Conservation (phyloP, 345 rosid species). For the Kandelia obovata region DNA sequence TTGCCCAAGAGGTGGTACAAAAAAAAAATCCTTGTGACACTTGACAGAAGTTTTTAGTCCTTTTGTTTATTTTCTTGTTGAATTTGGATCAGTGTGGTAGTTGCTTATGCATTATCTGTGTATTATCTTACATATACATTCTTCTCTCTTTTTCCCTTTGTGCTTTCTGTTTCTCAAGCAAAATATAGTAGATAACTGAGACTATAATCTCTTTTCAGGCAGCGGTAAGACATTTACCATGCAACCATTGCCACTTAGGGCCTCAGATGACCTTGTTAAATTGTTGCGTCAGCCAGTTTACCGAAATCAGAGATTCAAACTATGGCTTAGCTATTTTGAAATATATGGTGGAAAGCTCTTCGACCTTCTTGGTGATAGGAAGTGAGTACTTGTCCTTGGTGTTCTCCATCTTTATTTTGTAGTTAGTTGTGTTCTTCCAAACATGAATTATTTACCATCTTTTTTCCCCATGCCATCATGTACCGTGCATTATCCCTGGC, state of each 20-base stretch:
- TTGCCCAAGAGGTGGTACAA: neutral
- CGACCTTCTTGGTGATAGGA: slow-evolving; percentile 89
- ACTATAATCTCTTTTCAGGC: slow-evolving; percentile 48
- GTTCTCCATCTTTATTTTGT: slow-evolving; percentile 10
- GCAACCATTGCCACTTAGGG: slow-evolving; percentile 95
- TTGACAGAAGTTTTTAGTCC: neutral
- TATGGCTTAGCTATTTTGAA: slow-evolving; percentile 98
- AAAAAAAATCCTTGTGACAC: neutral
- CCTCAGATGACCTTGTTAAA: slow-evolving; percentile 83
- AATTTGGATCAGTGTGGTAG: neutral
- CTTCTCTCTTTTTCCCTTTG: neutral
- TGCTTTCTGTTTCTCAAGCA: slow-evolving; percentile 3
- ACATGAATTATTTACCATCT: neutral
- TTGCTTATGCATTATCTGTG: neutral
- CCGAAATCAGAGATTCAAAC: slow-evolving; percentile 73
- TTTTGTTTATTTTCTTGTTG: neutral
- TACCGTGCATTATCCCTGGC: neutral
- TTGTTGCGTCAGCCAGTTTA: slow-evolving; percentile 79
- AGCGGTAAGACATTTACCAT: slow-evolving; percentile 97
- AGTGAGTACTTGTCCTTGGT: slow-evolving; percentile 44
- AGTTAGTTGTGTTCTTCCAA: neutral
- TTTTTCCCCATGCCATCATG: neutral
- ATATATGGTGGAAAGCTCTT: slow-evolving; percentile 96
- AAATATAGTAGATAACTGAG: neutral
- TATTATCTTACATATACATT: neutral